phyloP scores from a whole-genome alignment of 345 rosid species.

The Cardamine occulta region DNA sequence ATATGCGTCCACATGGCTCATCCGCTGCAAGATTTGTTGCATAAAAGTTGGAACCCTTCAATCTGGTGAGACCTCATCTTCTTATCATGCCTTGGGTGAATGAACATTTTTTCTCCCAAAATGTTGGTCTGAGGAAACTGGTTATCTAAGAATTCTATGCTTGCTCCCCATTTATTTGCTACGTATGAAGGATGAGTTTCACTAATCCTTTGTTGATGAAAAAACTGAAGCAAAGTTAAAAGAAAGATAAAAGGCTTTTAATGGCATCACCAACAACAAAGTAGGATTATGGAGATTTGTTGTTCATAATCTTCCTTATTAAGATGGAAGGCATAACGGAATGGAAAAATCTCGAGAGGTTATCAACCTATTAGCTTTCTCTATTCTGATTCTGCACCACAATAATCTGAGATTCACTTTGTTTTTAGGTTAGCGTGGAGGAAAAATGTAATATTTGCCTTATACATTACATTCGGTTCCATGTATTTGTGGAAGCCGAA shows the following conservation, averaged over 20 bases:
- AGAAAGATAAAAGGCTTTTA: slow-evolving; percentile 50
- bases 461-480: slow-evolving; percentile 77
- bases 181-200: background rate
- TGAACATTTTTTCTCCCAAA: slow-evolving; percentile 61
- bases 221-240: slow-evolving; percentile 75
- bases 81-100: slow-evolving; percentile 84
- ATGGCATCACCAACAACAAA: slow-evolving; percentile 51
- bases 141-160: slow-evolving; percentile 42
- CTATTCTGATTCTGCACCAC: background rate
- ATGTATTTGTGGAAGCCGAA: slow-evolving; percentile 81
- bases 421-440: slow-evolving; percentile 86
- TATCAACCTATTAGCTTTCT: background rate
- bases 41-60: slow-evolving; percentile 81
- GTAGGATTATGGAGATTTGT: slow-evolving; percentile 84
- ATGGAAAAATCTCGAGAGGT: slow-evolving; percentile 51
- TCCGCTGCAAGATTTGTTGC: slow-evolving; percentile 69
- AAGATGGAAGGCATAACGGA: slow-evolving; percentile 83
- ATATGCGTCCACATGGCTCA: slow-evolving; percentile 83
- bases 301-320: slow-evolving; percentile 52
- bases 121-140: slow-evolving; percentile 48
- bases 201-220: slow-evolving; percentile 54
- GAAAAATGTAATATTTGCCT: slow-evolving; percentile 75
- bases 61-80: slow-evolving; percentile 89
- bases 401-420: too few species aligned
- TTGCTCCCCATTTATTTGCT: slow-evolving; percentile 35